Conservation (phyloP, 192 early-diverging fungal genomes). For the Martensiomyces pterosporus region DNA sequence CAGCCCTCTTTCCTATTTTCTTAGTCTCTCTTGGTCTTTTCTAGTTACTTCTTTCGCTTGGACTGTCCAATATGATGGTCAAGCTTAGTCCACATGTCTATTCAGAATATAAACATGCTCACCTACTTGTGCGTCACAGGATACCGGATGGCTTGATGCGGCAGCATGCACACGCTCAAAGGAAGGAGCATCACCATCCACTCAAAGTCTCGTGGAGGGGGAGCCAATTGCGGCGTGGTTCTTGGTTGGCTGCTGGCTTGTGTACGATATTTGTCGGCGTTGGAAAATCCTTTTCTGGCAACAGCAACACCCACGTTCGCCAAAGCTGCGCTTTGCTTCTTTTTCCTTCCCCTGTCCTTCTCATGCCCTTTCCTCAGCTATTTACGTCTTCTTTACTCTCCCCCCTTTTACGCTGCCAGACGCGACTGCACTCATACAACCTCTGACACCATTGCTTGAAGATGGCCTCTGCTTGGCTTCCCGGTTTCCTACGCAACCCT, state of each 20-base stretch:
- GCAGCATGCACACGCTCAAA: neutral
- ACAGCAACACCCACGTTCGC: no score
- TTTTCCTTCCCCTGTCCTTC: neutral
- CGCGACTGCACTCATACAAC: no score
- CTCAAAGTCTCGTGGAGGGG: no score
- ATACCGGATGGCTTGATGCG: neutral
- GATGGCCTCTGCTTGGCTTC: slow-evolving; percentile 51
- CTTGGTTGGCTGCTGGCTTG: no score
- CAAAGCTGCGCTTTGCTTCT: neutral
- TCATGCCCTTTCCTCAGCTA: neutral
- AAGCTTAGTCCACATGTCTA: no score
- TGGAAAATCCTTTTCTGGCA: no score
- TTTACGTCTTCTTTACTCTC: neutral
- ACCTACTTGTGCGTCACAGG: neutral
- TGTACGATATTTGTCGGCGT: no score
- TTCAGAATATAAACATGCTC: no score
- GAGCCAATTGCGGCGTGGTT: no score
- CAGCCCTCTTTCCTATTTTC: neutral
- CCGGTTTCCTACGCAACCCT: slow-evolving; percentile 60
- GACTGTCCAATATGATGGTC: neutral
- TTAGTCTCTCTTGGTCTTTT: neutral
- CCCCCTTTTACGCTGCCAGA: no score
- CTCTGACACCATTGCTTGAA: neutral
- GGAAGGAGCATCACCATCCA: no score
- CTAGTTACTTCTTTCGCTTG: neutral